Conservation (phyloP, 2,329 filamentous ascomycete species). For the Stylonectria norvegica region DNA sequence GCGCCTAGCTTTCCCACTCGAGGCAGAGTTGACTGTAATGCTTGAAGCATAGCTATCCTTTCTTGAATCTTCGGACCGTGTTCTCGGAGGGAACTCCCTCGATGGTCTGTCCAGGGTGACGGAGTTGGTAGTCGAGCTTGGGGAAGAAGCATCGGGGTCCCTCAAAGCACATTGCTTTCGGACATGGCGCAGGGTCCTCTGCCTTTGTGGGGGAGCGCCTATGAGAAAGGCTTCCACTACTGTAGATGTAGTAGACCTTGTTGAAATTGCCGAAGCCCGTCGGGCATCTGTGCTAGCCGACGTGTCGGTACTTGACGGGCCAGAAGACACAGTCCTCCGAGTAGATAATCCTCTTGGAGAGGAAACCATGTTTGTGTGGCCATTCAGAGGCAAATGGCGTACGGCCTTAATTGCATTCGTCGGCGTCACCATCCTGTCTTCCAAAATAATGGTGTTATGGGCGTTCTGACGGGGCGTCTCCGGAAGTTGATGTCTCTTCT, state of each 20-base stretch:
- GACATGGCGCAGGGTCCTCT: conserved; percentile 58
- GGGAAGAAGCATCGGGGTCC: conserved; percentile 34
- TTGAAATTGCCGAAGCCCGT: conserved; percentile 53
- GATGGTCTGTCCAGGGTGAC: conserved; percentile 14
- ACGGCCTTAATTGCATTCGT: conserved; percentile 51
- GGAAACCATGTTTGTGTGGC: conserved; percentile 31
- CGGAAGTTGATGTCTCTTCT: conserved; percentile 39
- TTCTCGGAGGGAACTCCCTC: conserved; percentile 29
- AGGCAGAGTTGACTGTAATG: conserved; percentile 46
- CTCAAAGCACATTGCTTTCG: conserved; percentile 53
- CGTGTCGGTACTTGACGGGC: conserved; percentile 37
- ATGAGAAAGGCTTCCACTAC: conserved; percentile 57
- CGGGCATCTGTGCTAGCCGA: conserved; percentile 42
- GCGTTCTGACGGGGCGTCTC: conserved; percentile 24
- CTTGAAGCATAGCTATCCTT: conserved; percentile 50
- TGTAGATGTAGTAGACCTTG: conserved; percentile 52
- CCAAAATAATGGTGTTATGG: conserved; percentile 38
- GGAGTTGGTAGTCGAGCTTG: conserved; percentile 10
- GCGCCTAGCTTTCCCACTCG: conserved; percentile 53
- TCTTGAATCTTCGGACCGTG: conserved; percentile 29
- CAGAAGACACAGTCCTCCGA: conserved; percentile 23
- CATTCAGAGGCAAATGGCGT: conserved; percentile 45
- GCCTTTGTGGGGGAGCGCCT: conserved; percentile 44
- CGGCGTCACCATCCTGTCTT: conserved; percentile 46
- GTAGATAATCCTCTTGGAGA: conserved; percentile 23